These are phyloP conservation scores for Haberlea rhodopensis DNA, from an alignment of 257 asterid species.

Conservation along the genomic window DNA sequence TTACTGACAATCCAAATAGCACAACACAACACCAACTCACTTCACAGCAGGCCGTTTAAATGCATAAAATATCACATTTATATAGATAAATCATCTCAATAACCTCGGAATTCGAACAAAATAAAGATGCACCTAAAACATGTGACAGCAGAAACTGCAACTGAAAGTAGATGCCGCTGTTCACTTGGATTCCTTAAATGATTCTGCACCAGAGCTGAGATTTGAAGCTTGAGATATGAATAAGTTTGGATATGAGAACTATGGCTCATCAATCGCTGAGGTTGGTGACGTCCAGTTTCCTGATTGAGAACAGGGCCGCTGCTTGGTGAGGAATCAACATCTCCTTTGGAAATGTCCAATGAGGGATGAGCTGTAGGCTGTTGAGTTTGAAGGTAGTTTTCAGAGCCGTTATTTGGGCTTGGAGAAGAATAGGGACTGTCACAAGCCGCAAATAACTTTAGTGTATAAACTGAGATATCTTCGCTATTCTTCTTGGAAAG, in stretches of 20 bases:
- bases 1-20: not conserved
- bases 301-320: conserved; percentile 27
- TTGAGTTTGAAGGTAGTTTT: conserved; percentile 4
- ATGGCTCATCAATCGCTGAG: conserved; percentile 70
- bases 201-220: conserved; percentile 37
- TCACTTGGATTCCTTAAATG: conserved; percentile 43
- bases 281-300: conserved; percentile 41
- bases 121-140: too few species aligned
- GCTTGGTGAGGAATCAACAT: conserved; percentile 33
- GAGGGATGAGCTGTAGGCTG: conserved; percentile 32
- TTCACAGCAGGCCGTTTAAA: not conserved
- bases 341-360: conserved; percentile 24
- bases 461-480: conserved; percentile 29
- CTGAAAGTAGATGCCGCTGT: not conserved
- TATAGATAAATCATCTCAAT: too few species aligned
- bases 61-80: not conserved
- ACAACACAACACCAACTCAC: not conserved
- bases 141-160: not conserved
- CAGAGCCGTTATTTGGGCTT: conserved; percentile 23
- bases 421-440: conserved; percentile 34
- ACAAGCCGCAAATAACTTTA: conserved; percentile 33
- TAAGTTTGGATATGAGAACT: conserved; percentile 77
- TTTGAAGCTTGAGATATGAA: conserved; percentile 56
- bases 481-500: conserved; percentile 43
- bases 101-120: too few species aligned